Base-by-base conservation (phyloP, 768 basidiomycete genomes). In the Pisolithus marmoratus region DNA sequence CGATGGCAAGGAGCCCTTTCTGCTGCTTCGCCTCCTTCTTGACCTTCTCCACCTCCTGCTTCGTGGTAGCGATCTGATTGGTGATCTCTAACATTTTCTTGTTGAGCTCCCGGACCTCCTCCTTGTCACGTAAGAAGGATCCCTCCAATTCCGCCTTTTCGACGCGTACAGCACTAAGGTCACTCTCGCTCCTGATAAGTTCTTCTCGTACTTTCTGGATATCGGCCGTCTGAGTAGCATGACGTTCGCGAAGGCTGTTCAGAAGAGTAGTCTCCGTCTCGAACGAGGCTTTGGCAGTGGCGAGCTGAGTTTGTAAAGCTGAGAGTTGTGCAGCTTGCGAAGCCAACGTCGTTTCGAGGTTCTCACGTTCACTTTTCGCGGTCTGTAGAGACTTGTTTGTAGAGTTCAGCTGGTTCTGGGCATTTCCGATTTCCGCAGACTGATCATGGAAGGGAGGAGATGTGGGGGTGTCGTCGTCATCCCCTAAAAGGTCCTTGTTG, bases 1-100 rank as follows among this genome's bases (percentile, higher is more conserved):
- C 90, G 64, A 98, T 95, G 5, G 94, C 94, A 22, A 95, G 77
- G 56, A 95, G 76, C 9, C 96, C 96, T 66, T 92, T 97, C 73
- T 97, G 94, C 63, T 96, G 92, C 66, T 95, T 87, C 2, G 90
- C 92, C 48, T 97, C 94, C 70, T 90, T 98, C 74, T 84, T 94
- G 38, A 80, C 67, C 72, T 89, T 94, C 68, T 98, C 96, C 20
- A 93, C 72, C 54, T 90, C 84, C 11, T 70, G 73, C 66, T 88
- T 94, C 48, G 85, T 65, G 11, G 72, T 63, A 43, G 87, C 81
- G 34, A 84, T 84, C 67, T 93, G 83, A 54, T 84, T 79, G 8
- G 83, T 81, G 15, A 82, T 80, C 60, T 93, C 91, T 12, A 82
- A 75, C 87, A 97, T 90, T 65, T 80, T 82, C 60, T 83, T 81